A percentile compares a stretch with the other conserved stretches of the same genome.
Conservation (phyloP, 331 rosid genomes). For the Dryas integrifolia region DNA sequence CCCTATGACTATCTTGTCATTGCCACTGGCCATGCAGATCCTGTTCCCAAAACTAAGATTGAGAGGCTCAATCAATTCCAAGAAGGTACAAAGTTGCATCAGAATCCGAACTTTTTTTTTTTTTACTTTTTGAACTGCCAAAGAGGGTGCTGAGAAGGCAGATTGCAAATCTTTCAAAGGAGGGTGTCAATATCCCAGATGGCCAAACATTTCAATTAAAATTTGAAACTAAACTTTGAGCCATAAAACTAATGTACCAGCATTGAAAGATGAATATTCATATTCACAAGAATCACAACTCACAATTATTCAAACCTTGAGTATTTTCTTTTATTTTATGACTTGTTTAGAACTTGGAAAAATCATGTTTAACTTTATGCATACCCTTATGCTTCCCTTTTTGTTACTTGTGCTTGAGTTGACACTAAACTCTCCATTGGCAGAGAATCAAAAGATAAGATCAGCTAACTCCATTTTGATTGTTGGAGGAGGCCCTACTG, state of each 20-base stretch:
- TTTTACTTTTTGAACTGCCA: constrained; percentile 7
- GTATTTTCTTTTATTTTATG: not conserved
- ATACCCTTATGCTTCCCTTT: constrained; percentile 12
- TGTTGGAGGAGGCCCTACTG: constrained; percentile 91
- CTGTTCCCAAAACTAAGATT: constrained; percentile 41
- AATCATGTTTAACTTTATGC: not conserved
- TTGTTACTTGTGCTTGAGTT: constrained; percentile 6
- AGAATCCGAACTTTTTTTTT: not conserved
- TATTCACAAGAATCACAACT: not conserved
- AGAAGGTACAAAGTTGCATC: constrained; percentile 40
- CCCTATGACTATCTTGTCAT: constrained; percentile 57
- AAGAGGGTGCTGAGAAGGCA: not conserved
- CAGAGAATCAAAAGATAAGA: constrained; percentile 64
- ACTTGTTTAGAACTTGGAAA: not conserved
- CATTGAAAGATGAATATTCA: not conserved
- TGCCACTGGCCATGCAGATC: constrained; percentile 67
- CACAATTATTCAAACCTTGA: not conserved
- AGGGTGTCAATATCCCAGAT: not conserved
- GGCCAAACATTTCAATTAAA: not conserved
- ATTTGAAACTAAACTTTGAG: not conserved
- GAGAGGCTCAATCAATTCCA: constrained; percentile 49
- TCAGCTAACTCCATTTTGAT: constrained; percentile 68
- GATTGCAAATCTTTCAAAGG: constrained; percentile 1
- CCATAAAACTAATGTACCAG: not conserved
- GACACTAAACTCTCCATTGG: constrained; percentile 22